phyloP scores from a whole-genome alignment of 75 land plant species.

The Cryptomeria japonica region DNA sequence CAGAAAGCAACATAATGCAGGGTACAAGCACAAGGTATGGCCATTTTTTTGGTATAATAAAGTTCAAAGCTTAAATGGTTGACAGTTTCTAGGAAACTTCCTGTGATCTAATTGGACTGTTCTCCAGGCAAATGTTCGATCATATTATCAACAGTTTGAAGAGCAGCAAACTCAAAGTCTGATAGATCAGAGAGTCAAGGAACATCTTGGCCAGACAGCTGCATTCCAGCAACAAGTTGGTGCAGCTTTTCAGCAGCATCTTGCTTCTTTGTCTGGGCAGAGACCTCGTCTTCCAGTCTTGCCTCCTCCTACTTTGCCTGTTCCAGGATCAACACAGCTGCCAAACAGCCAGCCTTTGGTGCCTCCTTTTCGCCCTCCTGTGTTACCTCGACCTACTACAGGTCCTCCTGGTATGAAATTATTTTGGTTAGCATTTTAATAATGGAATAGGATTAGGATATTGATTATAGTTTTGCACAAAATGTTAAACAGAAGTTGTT shows the following conservation, averaged over 20 bases:
- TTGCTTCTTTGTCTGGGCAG: slow-evolving; percentile 38
- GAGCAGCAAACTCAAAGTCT: slow-evolving; percentile 97
- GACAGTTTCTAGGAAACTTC: not conserved
- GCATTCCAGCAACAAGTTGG: slow-evolving; percentile 86
- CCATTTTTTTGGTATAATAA: not conserved
- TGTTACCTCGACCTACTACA: slow-evolving; percentile 71
- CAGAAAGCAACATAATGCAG: slow-evolving; percentile 95
- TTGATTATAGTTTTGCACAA: not conserved
- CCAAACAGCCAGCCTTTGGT: slow-evolving; percentile 18
- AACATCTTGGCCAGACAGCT: slow-evolving; percentile 87
- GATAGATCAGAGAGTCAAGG: slow-evolving; percentile 96
- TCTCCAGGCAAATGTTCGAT: slow-evolving; percentile 86
- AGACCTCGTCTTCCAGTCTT: slow-evolving; percentile 72
- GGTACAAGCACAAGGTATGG: slow-evolving; percentile 96
- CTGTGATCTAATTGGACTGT: not conserved
- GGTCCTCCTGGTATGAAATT: slow-evolving; percentile 65
- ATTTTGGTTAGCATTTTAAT: not conserved
- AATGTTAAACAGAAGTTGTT: not conserved
- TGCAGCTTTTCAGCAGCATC: slow-evolving; percentile 75
- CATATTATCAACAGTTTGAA: slow-evolving; percentile 97
- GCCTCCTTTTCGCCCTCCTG: slow-evolving; percentile 70
- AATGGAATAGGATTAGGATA: not conserved
- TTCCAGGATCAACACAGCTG: slow-evolving; percentile 24
- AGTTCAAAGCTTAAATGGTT: not conserved
- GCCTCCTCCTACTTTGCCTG: slow-evolving; percentile 60